Evolutionary conservation across 495 filamentous ascomycete species (phyloP).

Genomic region (Talaromyces ruber): DNA sequence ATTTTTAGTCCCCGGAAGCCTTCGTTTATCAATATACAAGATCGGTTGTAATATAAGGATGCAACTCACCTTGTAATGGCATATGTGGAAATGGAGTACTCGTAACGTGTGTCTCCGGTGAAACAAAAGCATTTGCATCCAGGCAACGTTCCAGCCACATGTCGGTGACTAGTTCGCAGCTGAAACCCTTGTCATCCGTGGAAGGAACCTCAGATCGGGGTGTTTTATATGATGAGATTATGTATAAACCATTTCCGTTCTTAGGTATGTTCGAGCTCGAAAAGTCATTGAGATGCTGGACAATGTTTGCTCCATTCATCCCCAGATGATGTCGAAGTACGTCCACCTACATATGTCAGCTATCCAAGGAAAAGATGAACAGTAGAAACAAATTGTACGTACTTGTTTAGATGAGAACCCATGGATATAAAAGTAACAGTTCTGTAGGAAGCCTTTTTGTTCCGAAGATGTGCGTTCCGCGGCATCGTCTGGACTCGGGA

Average conservation of each 20-base stretch:
- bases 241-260: constrained; percentile 33
- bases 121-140: constrained; percentile 58
- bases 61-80: constrained; percentile 49
- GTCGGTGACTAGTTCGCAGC: constrained; percentile 60
- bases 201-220: constrained; percentile 25
- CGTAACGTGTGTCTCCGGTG: constrained; percentile 61
- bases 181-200: constrained; percentile 33
- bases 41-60: not conserved
- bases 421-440: constrained; percentile 50
- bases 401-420: constrained; percentile 56
- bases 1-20: constrained; percentile 61
- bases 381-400: constrained; percentile 2
- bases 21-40: constrained; percentile 12
- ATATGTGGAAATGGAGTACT: constrained; percentile 66
- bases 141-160: constrained; percentile 91
- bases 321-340: constrained; percentile 43
- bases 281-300: constrained; percentile 30
- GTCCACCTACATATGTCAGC: constrained; percentile 19
- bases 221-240: constrained; percentile 48
- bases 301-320: constrained; percentile 43
- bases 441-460: constrained; percentile 27
- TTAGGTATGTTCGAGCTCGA: constrained; percentile 31
- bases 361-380: not conserved
- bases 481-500: not conserved
- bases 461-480: constrained; percentile 6